Base-by-base conservation (phyloP, 208 protist species). In the Zelonia costaricensis region DNA sequence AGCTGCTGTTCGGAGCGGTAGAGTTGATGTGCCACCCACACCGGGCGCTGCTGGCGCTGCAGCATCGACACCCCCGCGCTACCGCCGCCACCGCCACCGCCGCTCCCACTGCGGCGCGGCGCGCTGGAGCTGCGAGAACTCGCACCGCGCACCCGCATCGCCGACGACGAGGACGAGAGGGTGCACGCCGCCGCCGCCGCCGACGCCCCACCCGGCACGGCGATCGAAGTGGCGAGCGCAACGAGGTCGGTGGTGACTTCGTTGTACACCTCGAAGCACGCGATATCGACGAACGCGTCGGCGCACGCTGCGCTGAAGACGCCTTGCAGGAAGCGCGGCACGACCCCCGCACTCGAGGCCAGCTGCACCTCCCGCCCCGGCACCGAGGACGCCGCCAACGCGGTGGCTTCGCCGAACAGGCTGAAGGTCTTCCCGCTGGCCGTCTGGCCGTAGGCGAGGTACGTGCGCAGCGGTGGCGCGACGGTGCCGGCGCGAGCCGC, bases 361-460 rank as follows among this genome's bases (percentile, higher is more conserved):
- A 53, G 43, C 7, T 12, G 54, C 15, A 28, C 22, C 22, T 9
- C 36, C 12, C 18, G 16, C n/a, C 7, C 12, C 10, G 12, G 25
- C 5, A 12, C 13, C 3, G 38, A 18, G 4, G 55, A 27, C 0
- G 52, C 18, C n/a, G n/a, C n/a, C n/a, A n/a, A n/a, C n/a, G n/a
- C n/a, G n/a, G n/a, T n/a, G 15, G 36, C 38, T 2, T 67, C 67
- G 0, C 88, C 88, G 60, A 92, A 88, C 47, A 95, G 74, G 18
- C 84, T 91, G 69, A 92, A 83, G 23, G 86, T 93, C 62, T 95
- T 95, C 28, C 90, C 90, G 16, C 71, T 88, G 4, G 79, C 71
- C n/a, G 90, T 95, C 57, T 91, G 82, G 0, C 90, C 90, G 51
- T 93, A 95, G n/a, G 86, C 77, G 20, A 95, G 71, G 46, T 92